Evolutionary conservation across 2,329 filamentous ascomycete genomes (phyloP), one percentile per base, ranked within the genome.

Genomic region (Myriosclerotinia duriaeana): DNA sequence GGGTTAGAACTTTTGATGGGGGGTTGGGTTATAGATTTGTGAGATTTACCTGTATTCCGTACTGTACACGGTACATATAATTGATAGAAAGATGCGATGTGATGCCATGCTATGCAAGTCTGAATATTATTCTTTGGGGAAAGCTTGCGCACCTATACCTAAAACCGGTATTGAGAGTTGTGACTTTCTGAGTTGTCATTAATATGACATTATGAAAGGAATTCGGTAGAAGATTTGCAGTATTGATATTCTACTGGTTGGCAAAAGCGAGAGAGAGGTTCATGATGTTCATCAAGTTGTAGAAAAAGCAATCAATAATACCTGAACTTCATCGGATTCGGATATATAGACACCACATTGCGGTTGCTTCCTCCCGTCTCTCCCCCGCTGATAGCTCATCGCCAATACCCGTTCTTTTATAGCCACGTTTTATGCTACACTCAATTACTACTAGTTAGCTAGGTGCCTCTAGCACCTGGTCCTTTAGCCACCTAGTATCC

Each of bases 61-160:
- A 26, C 26, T 26, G 40, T 8, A 44, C 40, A 3, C 11, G 14
- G 12, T 26, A 26, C 26, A 6, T 48, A 48, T 58, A 30, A 59
- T 36, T 34, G 55, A 59, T n/a, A 34, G 26, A 46, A 59, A 46
- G 55, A 40, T 55, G 36, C 36, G 5, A 36, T 59, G 55, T 26
- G 7, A 42, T 56, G n/a, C 38, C 7, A 40, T 55, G 53, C 53
- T 20, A 59, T 48, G 20, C 56, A 48, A 36, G 42, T 59, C 56
- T 48, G 20, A 34, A 17, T 59, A 15, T n/a, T 9, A 20, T 36
- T 44, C 22, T 44, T 44, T 12, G 14, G 53, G 34, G n/a, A 26
- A 26, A 42, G 36, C 53, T 26, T 55, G 53, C 53, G 5, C 12
- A 40, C n/a, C 53, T 38, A 8, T 42, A 20, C 15, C 26, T 46